Conservation (phyloP, 2,329 filamentous ascomycete species). For the Atkinsonella hypoxylon region DNA sequence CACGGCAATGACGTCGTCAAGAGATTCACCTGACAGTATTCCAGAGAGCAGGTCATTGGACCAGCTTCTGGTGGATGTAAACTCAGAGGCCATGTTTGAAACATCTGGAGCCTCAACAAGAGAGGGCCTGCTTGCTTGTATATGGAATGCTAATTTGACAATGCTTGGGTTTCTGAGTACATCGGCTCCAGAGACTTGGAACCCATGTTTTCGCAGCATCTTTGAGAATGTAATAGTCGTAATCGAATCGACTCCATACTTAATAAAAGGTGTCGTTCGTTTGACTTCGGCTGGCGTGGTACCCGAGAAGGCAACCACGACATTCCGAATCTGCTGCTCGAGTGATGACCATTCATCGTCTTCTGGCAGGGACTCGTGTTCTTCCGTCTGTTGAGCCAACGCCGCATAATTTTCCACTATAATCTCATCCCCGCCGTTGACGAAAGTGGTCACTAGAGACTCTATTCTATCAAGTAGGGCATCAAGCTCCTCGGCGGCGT, state of each 20-base stretch:
- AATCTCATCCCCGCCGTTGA: not conserved
- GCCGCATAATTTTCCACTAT: not conserved
- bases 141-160: slow-evolving; percentile 11
- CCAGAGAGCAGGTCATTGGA: not conserved
- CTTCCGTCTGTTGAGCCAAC: not conserved
- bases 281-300: slow-evolving; percentile 11
- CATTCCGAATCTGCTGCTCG: not conserved
- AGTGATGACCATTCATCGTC: not conserved
- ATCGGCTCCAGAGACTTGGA: slow-evolving; percentile 21
- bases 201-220: slow-evolving; percentile 15
- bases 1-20: slow-evolving; percentile 11
- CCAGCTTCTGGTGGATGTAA: not conserved
- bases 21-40: slow-evolving; percentile 1
- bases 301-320: not conserved
- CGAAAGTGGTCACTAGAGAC: not conserved
- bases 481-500: not conserved
- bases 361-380: not conserved
- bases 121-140: not conserved
- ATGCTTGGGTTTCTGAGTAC: slow-evolving; percentile 21
- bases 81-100: not conserved
- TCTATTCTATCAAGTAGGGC: not conserved
- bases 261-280: slow-evolving; percentile 20
- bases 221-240: slow-evolving; percentile 21
- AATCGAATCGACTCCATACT: slow-evolving; percentile 21
- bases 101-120: not conserved